A percentile compares a stretch with the other conserved stretches of the same genome.
phyloP scores from a whole-genome alignment of 805 yeast genomes.

The Starmerella geochares region DNA sequence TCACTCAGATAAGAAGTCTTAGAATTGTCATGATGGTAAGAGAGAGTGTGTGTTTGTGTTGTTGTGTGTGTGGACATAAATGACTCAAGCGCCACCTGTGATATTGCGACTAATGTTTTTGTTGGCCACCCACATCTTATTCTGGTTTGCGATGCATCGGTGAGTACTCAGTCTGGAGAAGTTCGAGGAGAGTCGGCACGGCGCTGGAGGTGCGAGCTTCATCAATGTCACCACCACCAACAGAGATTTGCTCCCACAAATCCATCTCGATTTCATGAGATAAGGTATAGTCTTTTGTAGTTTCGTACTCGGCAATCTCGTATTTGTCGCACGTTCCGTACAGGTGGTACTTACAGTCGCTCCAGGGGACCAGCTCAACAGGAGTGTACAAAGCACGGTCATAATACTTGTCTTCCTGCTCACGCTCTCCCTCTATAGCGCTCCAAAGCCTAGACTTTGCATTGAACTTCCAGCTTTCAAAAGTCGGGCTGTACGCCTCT shows the following conservation, averaged over 20 bases:
- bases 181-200: background rate
- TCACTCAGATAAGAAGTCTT: no score
- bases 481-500: background rate
- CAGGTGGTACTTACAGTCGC: conserved; percentile 1
- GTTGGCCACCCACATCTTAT: no score
- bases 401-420: background rate
- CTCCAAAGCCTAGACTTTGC: conserved; percentile 15
- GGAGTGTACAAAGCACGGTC: background rate
- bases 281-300: conserved; percentile 8
- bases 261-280: conserved; percentile 7
- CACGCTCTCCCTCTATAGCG: background rate
- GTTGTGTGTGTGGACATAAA: no score
- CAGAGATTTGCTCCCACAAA: conserved; percentile 5
- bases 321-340: conserved; percentile 18
- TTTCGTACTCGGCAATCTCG: conserved; percentile 14
- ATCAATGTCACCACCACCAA: background rate
- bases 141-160: background rate
- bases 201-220: background rate
- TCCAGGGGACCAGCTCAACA: background rate
- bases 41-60: no score
- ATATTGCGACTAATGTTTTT: no score
- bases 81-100: no score
- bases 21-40: no score
- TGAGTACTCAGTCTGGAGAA: background rate
- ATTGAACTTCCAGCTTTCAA: conserved; percentile 21